These are phyloP conservation scores for Centaurea solstitialis DNA, from an alignment of 129 eudicot genomes.

Conservation along the genomic window DNA sequence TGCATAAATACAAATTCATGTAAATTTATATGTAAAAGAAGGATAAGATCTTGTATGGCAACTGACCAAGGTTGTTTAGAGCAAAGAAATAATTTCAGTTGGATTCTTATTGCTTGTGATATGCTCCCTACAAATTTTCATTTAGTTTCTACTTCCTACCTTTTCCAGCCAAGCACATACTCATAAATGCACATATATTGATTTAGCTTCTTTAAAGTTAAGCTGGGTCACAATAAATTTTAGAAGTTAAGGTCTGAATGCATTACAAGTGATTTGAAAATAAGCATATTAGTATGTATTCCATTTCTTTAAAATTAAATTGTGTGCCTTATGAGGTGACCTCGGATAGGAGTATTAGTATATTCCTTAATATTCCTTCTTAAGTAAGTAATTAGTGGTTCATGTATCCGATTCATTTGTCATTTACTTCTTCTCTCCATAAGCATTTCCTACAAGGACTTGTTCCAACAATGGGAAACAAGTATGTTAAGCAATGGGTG, in stretches of 20 bases:
- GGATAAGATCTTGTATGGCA: not conserved
- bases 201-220: not conserved
- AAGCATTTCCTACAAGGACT: not conserved
- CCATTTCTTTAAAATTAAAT: not conserved
- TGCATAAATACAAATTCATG: not conserved
- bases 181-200: not conserved
- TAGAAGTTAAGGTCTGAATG: not conserved
- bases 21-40: not conserved
- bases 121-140: not conserved
- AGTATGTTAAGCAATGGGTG: not conserved
- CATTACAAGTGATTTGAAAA: not conserved
- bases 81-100: not conserved
- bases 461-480: not conserved
- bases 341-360: not conserved
- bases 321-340: not conserved
- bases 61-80: not conserved
- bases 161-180: not conserved
- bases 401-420: not conserved
- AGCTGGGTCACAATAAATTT: not conserved
- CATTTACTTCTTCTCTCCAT: not conserved
- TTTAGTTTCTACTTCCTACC: not conserved
- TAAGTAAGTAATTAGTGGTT: not conserved
- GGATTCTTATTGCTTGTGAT: not conserved
- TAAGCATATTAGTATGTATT: not conserved
- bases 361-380: not conserved